These are phyloP conservation scores for Hypoxylon sp. DNA, from an alignment of 2,329 filamentous ascomycete species.

Conservation along the genomic window DNA sequence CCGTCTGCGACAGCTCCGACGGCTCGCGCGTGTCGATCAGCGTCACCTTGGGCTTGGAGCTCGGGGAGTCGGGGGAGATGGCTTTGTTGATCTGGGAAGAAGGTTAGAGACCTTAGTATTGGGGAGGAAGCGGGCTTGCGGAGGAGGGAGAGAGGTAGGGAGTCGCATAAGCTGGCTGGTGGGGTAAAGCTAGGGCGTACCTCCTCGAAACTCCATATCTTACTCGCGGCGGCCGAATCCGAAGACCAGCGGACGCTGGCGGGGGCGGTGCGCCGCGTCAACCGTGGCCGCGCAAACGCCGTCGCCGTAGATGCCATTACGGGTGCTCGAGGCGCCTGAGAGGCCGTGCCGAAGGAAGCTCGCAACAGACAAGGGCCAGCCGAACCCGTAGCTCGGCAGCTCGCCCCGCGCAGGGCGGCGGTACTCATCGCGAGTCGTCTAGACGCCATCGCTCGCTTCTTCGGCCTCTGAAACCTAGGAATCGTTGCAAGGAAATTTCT, in stretches of 20 bases:
- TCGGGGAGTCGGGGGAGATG: slow-evolving; percentile 11
- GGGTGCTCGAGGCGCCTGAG: neutral
- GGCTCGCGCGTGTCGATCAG: slow-evolving; percentile 78
- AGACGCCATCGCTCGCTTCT: slow-evolving; percentile 25
- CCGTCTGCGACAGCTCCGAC: slow-evolving; percentile 70
- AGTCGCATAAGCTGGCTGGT: too few species aligned
- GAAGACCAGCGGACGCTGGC: slow-evolving; percentile 43
- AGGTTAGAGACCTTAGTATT: slow-evolving; percentile 6
- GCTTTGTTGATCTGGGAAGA: slow-evolving; percentile 44
- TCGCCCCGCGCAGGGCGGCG: slow-evolving; percentile 19
- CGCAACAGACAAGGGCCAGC: slow-evolving; percentile 1
- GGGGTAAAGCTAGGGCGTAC: slow-evolving; percentile 37
- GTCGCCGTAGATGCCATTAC: neutral
- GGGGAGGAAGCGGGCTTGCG: neutral
- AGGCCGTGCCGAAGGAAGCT: slow-evolving; percentile 16
- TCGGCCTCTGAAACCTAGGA: neutral
- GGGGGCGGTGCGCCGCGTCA: neutral
- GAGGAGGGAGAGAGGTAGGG: neutral
- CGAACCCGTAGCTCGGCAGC: slow-evolving; percentile 4
- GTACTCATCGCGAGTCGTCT: slow-evolving; percentile 22
- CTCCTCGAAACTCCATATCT: slow-evolving; percentile 52
- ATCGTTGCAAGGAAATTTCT: neutral
- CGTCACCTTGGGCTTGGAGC: slow-evolving; percentile 18
- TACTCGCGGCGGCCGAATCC: slow-evolving; percentile 42
- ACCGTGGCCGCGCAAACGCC: neutral